Evolutionary conservation across 1,139 yeast genomes (phyloP), one percentile per base, ranked within the genome.

Genomic region (Suhomyces coccinellae): DNA sequence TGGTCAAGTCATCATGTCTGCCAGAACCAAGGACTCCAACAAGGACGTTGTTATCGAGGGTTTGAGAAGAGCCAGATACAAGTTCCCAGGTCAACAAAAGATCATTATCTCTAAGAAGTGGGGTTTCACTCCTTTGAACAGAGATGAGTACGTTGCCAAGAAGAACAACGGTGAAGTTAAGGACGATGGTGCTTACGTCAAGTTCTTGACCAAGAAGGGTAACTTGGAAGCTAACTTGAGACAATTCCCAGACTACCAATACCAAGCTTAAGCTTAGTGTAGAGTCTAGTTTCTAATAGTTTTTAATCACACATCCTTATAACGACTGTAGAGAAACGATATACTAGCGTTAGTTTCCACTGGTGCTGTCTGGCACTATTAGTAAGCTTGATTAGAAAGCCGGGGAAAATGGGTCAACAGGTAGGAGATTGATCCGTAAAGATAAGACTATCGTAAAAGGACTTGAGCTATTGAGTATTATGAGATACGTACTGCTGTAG

Each of bases 41-140:
- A 89, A 90, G 84, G 97, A 82, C 52, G 95, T 88, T 73, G 97
- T 90, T 63, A 82, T 93, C 68, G 99, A 93, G 83, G 99, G 95
- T 82, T 88, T 93, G 77, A 91, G 99, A 85, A 91, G 99, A 85
- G 95, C 98, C 61, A 91, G 98, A 83, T 93, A 93, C 88, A 93
- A 93, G 91, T 93, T 93, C 98, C 99, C 99, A 77, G 99, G 99
- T 82, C 99, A 93, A 83, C 99, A 93, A 81, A 93, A 87, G 85
- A 93, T 93, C 73, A 93, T 93, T 69, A 80, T 93, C 77, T 93
- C 99, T 62, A 93, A 93, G 95, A 95, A 95, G 82, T 93, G 99
- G 99, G 99, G 99, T 80, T 93, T 93, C 97, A 93, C 99, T 78
- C 88, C 88, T 77, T 86, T 93, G 72, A 83, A 91, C 95, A 88